phyloP scores from a whole-genome alignment of 192 early-diverging fungal species.

The Coemansia sp. region DNA sequence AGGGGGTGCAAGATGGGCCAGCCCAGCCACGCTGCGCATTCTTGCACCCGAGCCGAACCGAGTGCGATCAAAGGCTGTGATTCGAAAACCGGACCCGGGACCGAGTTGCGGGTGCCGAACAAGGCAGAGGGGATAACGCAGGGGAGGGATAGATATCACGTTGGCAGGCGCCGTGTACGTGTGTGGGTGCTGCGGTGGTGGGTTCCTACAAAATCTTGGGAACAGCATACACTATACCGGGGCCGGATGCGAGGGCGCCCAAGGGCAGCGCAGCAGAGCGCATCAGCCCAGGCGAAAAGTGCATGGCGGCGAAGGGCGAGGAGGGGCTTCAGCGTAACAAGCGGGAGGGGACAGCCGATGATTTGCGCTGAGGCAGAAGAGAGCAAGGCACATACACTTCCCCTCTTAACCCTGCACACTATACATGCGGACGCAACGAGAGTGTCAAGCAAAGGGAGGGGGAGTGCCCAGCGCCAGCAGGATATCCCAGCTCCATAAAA shows the following conservation, averaged over 20 bases:
- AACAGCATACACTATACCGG: constrained; percentile 8
- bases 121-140: background rate
- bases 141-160: background rate
- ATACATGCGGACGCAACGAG: constrained; percentile 23
- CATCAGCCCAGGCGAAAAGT: background rate
- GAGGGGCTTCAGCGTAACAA: constrained; percentile 1
- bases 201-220: background rate
- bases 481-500: constrained; percentile 1
- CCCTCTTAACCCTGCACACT: constrained; percentile 20
- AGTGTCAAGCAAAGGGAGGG: constrained; percentile 12
- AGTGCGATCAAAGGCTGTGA: background rate
- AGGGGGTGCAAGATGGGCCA: background rate
- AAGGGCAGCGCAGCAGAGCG: background rate
- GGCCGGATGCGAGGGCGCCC: constrained; percentile 2
- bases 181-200: background rate
- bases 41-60: constrained; percentile 10
- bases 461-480: background rate
- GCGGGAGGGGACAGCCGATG: constrained; percentile 5
- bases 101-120: background rate
- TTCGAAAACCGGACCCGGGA: background rate
- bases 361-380: constrained; percentile 10
- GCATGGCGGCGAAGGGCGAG: background rate
- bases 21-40: background rate
- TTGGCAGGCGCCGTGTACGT: background rate
- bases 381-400: constrained; percentile 13